Evolutionary conservation across 495 filamentous ascomycete genomes (phyloP), one percentile per base, ranked within the genome.

Genomic region (Penicillium goetzii): DNA sequence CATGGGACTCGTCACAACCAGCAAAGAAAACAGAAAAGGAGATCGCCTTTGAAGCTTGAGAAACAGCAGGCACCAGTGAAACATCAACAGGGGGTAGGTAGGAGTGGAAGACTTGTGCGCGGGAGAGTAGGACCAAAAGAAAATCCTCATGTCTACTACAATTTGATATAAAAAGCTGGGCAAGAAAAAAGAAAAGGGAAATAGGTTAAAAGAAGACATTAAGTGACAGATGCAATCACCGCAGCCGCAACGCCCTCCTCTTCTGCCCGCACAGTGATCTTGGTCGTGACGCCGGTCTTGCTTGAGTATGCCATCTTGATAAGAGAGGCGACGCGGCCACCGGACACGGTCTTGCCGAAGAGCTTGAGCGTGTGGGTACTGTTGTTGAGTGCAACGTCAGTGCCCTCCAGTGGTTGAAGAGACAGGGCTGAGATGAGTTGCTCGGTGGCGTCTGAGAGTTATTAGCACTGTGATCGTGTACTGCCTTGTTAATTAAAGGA

Each of bases 341-440:
- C 96, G 28, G 84, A 89, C 64, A 98, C 88, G 23, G 94, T 97
- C 86, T 96, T 97, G 70, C 95, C 95, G 73, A 95, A 93, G 25
- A 99, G 85, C 80, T 96, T 97, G 70, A 99, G 87, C 11, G 92
- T 92, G 77, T 99, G 95, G 60, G 93, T 97, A 63, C 89, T 92
- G 71, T 87, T 88, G 71, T 86, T 95, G 61, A 96, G 84, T 15
- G 91, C 88, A 28, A 99, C 87, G 63, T 98, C 94, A 17, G 89
- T 96, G 59, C 95, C 95, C 72, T 98, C 95, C 21, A 99, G 83
- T 23, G 95, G 92, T 76, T 98, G 96, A 62, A 99, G 81, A 28
- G 92, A 96, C 30, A 99, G 88, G 8, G 89, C 81, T 68, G 92
- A 90, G 64, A 89, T 84, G 47, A 99, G 86, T 80, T 93, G 89